A percentile compares a stretch with the other conserved stretches of the same genome.
phyloP scores from a whole-genome alignment of 768 basidiomycete species.

The Candolleomyces aberdarensis region DNA sequence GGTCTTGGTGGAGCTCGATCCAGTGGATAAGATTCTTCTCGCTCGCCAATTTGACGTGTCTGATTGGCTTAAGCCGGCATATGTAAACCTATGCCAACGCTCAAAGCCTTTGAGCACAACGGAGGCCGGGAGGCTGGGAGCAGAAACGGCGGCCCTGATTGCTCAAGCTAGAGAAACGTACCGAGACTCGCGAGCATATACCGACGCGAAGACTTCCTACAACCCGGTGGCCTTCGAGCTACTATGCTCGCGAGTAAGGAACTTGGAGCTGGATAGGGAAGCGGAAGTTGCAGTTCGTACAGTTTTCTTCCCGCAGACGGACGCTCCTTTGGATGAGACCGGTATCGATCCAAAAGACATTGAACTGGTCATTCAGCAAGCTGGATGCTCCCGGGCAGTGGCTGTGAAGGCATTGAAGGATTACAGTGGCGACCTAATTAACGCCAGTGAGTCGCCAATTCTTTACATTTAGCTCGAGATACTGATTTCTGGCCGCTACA shows the following conservation, averaged over 20 bases:
- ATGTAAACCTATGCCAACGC: conserved; percentile 32
- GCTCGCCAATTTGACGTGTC: conserved; percentile 35
- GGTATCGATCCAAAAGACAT: conserved; percentile 93
- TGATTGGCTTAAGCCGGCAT: conserved; percentile 37
- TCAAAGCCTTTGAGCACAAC: conserved; percentile 26
- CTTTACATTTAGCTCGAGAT: not conserved
- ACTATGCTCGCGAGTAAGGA: not conserved
- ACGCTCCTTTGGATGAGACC: conserved; percentile 81
- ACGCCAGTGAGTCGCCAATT: conserved; percentile 73
- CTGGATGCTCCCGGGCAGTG: conserved; percentile 87
- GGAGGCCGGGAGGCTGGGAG: conserved; percentile 27
- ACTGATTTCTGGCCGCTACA: conserved; percentile 28
- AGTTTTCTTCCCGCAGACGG: conserved; percentile 53
- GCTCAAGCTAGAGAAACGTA: not conserved
- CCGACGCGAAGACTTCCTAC: not conserved
- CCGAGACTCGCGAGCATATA: not conserved
- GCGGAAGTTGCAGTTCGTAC: no score
- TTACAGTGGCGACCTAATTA: conserved; percentile 91
- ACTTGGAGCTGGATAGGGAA: no score
- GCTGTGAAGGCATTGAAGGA: conserved; percentile 90
- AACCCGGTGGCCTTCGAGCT: not conserved
- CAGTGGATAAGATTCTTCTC: conserved; percentile 33
- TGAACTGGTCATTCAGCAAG: conserved; percentile 87
- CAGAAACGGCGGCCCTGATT: not conserved
- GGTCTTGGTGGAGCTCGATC: conserved; percentile 1